A percentile compares a stretch with the other conserved stretches of the same genome.
These are phyloP conservation scores for Albizia julibrissin DNA, from an alignment of 306 rosid species.

Conservation along the genomic window DNA sequence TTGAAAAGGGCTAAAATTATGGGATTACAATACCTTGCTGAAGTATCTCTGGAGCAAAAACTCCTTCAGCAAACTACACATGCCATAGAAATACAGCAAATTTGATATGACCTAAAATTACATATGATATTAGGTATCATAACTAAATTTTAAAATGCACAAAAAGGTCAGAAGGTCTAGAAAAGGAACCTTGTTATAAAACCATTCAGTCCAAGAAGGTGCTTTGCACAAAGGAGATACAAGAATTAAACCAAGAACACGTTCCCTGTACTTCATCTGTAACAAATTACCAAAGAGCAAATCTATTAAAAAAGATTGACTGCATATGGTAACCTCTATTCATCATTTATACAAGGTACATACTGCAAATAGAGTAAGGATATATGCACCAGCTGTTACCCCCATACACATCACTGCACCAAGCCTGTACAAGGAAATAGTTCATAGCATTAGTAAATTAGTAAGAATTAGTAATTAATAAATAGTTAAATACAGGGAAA, in stretches of 20 bases:
- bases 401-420: slow-evolving; percentile 99
- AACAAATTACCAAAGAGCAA: slow-evolving; percentile 27
- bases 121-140: slow-evolving; percentile 25
- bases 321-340: not conserved
- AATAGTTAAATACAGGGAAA: not conserved
- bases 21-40: slow-evolving; percentile 69
- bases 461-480: not conserved
- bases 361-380: slow-evolving; percentile 85
- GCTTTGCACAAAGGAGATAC: slow-evolving; percentile 92
- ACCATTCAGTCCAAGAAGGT: slow-evolving; percentile 94
- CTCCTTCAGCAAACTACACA: slow-evolving; percentile 80
- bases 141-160: slow-evolving; percentile 22
- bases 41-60: slow-evolving; percentile 88
- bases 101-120: slow-evolving; percentile 71
- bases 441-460: slow-evolving; percentile 31
- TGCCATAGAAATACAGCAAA: slow-evolving; percentile 81
- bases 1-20: slow-evolving; percentile 1
- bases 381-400: slow-evolving; percentile 89
- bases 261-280: slow-evolving; percentile 85
- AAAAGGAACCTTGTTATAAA: slow-evolving; percentile 76
- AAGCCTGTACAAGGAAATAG: slow-evolving; percentile 60
- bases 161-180: not conserved
- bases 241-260: slow-evolving; percentile 87
- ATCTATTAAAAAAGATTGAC: not conserved
- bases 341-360: slow-evolving; percentile 39